A percentile compares a stretch with the other conserved stretches of the same genome.
Evolutionary conservation across 2,329 filamentous ascomycete genomes (phyloP).

Genomic region (Endocalyx cinctus): DNA sequence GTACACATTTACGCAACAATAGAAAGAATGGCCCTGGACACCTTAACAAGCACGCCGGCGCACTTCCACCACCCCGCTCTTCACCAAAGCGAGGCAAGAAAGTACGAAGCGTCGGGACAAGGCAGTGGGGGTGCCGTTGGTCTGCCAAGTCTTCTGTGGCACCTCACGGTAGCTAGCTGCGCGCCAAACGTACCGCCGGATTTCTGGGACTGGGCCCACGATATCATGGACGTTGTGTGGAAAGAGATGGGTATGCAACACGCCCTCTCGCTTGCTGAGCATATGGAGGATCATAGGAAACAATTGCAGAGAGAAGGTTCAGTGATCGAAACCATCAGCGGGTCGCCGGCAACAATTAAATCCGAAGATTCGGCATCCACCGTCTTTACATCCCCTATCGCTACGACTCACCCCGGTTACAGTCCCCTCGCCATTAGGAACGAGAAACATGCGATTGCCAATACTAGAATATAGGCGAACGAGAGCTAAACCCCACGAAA

Average conservation of each 20-base stretch:
- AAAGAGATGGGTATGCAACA: constrained; percentile 48
- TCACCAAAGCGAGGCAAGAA: constrained; percentile 29
- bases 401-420: no score
- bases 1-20: constrained; percentile 31
- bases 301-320: constrained; percentile 16
- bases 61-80: constrained; percentile 49
- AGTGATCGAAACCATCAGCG: no score
- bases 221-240: constrained; percentile 44
- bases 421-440: no score
- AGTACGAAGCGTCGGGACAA: constrained; percentile 31
- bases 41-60: constrained; percentile 41
- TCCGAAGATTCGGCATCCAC: no score
- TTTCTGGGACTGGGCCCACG: constrained; percentile 41
- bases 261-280: constrained; percentile 39
- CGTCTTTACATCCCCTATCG: no score
- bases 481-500: no score
- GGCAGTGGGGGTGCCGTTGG: constrained; percentile 43
- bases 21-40: constrained; percentile 36
- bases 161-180: constrained; percentile 42
- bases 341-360: no score
- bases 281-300: constrained; percentile 30
- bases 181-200: constrained; percentile 39
- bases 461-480: no score
- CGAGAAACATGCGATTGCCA: no score
- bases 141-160: constrained; percentile 43